Evolutionary conservation across 2,329 filamentous ascomycete species (phyloP), one percentile per base, ranked within the genome.

Genomic region (Lecanicillium sp.): DNA sequence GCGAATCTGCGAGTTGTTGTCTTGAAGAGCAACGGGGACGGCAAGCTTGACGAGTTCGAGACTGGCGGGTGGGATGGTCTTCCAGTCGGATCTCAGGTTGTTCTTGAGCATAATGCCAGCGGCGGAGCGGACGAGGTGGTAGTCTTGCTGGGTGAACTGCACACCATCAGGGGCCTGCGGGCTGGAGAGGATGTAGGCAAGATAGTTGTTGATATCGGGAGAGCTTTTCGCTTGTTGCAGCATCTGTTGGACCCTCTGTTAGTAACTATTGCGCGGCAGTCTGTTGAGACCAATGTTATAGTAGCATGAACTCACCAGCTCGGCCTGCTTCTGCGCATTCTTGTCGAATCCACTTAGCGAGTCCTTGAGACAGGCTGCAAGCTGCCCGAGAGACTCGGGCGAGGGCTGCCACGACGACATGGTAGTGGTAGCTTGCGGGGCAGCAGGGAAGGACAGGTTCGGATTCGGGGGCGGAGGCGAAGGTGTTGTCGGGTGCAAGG

Each of bases 41-140:
- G 85, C 79, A 37, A 85, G 77, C 59, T 86, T 87, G 59, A 97
- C 79, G 55, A 94, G 82, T 20, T 71, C 65, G 49, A 94, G 69
- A 56, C 82, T 90, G 29, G 71, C 59, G 36, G 84, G 79, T 38
- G 87, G 74, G 45, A 96, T 87, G 41, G 77, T 70, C 58, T 84
- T 84, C 69, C 85, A 90, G 30, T 79, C 72, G 34, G 76, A 65
- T 56, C 78, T 83, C 59, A 97, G 76, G 57, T 94, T 88, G 64
- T 96, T 97, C 68, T 97, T 98, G 49, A 98, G 74, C 78, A 96
- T 92, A 55, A 97, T 81, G 40, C 86, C 89, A 18, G 90, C 89
- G 10, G 90, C 85, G 44, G 86, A 85, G 47, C 92, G 83, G 44
- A 94, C 82, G 36, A 87, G 67, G 59, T 84, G 76, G 66, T 87